Conservation (phyloP, 1,284 basidiomycete species). For the Afroboletus lepidellus region DNA sequence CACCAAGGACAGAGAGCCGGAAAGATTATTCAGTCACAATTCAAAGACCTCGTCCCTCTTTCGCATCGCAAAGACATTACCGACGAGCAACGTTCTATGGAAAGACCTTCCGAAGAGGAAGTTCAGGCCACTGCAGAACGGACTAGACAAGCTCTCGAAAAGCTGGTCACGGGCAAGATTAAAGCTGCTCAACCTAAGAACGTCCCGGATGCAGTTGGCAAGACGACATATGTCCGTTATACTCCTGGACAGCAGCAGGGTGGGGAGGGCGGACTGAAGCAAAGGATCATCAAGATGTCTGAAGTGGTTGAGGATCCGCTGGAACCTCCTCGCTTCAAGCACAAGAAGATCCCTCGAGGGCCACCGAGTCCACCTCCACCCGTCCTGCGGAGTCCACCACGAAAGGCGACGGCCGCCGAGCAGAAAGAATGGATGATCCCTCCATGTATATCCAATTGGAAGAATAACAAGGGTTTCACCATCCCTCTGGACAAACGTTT, state of each 20-base stretch:
- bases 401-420: constrained; percentile 94
- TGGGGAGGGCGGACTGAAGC: constrained; percentile 68
- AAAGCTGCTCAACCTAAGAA: constrained; percentile 95
- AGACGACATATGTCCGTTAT: constrained; percentile 90
- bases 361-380: constrained; percentile 96
- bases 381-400: constrained; percentile 93
- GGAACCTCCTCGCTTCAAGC: constrained; percentile 96
- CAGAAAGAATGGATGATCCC: constrained; percentile 99
- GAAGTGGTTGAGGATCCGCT: constrained; percentile 96
- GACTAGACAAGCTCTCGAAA: constrained; percentile 89
- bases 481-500: constrained; percentile 98
- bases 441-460: constrained; percentile 99
- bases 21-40: constrained; percentile 89
- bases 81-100: constrained; percentile 74
- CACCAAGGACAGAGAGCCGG: constrained; percentile 89
- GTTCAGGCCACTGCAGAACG: constrained; percentile 87
- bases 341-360: constrained; percentile 96
- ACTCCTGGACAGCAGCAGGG: constrained; percentile 88
- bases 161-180: constrained; percentile 92
- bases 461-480: constrained; percentile 99
- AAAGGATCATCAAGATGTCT: constrained; percentile 99
- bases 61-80: constrained; percentile 86
- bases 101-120: constrained; percentile 89
- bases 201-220: constrained; percentile 75
- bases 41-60: constrained; percentile 96